Conservation (phyloP, 139 green algal species). For the Coccomyxa sp. region DNA sequence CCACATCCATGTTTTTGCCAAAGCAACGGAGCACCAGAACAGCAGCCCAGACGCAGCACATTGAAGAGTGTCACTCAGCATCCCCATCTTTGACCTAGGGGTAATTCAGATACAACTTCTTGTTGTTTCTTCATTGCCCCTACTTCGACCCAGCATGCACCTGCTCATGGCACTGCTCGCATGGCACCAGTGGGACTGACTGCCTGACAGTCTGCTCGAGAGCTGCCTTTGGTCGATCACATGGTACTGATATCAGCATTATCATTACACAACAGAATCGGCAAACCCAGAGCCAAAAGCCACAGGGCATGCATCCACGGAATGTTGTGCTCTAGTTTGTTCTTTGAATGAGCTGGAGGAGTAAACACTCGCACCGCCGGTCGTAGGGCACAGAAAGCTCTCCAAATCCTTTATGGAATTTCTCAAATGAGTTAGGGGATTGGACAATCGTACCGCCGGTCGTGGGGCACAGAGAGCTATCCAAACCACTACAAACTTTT, state of each 20-base stretch:
- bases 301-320: background rate
- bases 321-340: background rate
- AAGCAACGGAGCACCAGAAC: background rate
- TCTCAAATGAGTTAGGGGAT: background rate
- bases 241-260: no score
- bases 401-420: background rate
- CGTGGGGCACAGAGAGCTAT: no score
- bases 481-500: background rate
- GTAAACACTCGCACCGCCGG: slow-evolving; percentile 11
- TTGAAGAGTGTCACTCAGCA: background rate
- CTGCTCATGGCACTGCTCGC: no score
- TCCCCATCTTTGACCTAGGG: background rate
- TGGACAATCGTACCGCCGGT: background rate
- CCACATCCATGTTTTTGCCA: background rate
- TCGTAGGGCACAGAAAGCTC: slow-evolving; percentile 65
- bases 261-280: no score
- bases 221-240: no score
- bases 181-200: no score
- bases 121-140: background rate
- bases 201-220: no score
- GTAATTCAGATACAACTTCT: background rate
- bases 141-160: background rate
- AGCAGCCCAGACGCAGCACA: background rate
- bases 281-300: background rate
- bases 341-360: background rate